Conservation (phyloP, 1,284 basidiomycete species). For the Ustilago curta region DNA sequence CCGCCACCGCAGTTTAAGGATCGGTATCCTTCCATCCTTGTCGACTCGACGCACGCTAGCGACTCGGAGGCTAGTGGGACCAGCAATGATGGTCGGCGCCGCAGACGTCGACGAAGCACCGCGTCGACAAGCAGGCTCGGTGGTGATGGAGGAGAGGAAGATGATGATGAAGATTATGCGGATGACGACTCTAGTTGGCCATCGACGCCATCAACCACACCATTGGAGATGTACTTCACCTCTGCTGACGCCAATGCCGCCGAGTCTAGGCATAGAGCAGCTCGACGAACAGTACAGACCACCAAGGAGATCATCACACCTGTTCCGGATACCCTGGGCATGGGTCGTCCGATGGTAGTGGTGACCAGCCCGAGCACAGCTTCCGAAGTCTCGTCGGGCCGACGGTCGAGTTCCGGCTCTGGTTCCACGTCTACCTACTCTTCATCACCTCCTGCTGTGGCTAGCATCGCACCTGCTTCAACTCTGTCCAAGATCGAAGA, state of each 20-base stretch:
- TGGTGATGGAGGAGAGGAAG: constrained; percentile 17
- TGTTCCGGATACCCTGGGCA: constrained; percentile 17
- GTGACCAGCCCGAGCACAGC: constrained; percentile 48
- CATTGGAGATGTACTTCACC: constrained; percentile 44
- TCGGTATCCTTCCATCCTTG: constrained; percentile 37
- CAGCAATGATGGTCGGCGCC: constrained; percentile 1
- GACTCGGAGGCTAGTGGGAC: constrained; percentile 34
- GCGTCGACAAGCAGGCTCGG: constrained; percentile 26
- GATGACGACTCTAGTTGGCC: constrained; percentile 55
- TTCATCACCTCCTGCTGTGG: constrained; percentile 24
- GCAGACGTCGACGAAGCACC: constrained; percentile 29
- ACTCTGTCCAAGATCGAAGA: constrained; percentile 39
- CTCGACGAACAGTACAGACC: constrained; percentile 25
- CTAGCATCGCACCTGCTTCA: constrained; percentile 22
- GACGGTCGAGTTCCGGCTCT: no score
- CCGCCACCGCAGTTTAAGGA: constrained; percentile 40
- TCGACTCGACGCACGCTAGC: constrained; percentile 40
- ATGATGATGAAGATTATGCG: constrained; percentile 26
- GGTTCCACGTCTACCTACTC: constrained; percentile 5
- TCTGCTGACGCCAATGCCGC: constrained; percentile 18
- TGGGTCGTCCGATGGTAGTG: constrained; percentile 48
- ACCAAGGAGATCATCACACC: constrained; percentile 39
- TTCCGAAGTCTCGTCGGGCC: constrained; percentile 43
- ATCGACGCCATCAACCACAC: constrained; percentile 46
- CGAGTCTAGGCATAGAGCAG: constrained; percentile 1